These are phyloP conservation scores for Fusarium albidum DNA, from an alignment of 2,329 filamentous ascomycete species.

Conservation along the genomic window DNA sequence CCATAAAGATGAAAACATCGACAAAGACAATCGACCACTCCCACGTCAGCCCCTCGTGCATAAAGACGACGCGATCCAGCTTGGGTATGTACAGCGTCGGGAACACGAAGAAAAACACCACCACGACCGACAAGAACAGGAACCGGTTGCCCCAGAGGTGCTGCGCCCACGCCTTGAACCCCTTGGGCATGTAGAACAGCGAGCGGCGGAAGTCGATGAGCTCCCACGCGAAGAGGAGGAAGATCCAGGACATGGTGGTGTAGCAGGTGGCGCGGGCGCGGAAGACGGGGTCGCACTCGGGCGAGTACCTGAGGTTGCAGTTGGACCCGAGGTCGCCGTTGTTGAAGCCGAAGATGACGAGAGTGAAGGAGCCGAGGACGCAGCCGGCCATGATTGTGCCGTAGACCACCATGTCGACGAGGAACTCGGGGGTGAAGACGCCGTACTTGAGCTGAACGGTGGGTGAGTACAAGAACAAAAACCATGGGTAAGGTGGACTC, in stretches of 20 bases:
- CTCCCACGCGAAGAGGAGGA: constrained; percentile 76
- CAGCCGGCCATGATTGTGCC: constrained; percentile 70
- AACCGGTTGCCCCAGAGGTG: constrained; percentile 65
- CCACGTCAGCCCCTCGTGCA: constrained; percentile 71
- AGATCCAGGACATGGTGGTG: constrained; percentile 73
- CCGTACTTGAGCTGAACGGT: constrained; percentile 50
- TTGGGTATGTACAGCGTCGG: constrained; percentile 73
- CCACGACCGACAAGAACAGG: constrained; percentile 56
- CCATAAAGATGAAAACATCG: constrained; percentile 67
- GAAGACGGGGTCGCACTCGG: constrained; percentile 65
- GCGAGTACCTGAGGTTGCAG: constrained; percentile 64
- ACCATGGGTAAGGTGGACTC: neutral
- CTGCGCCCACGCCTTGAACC: constrained; percentile 61
- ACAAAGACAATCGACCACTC: constrained; percentile 76
- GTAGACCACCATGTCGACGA: constrained; percentile 70
- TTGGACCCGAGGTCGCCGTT: constrained; percentile 62
- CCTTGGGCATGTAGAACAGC: constrained; percentile 67
- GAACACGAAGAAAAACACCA: constrained; percentile 65
- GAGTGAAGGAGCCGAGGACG: constrained; percentile 63
- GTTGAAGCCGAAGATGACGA: constrained; percentile 57
- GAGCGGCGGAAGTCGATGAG: constrained; percentile 71
- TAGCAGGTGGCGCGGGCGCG: constrained; percentile 72
- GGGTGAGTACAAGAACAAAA: neutral
- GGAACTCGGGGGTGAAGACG: constrained; percentile 70
- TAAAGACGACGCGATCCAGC: constrained; percentile 72